Evolutionary conservation across 1,284 basidiomycete genomes (phyloP).

Genomic region (Microbotryum saponariae): DNA sequence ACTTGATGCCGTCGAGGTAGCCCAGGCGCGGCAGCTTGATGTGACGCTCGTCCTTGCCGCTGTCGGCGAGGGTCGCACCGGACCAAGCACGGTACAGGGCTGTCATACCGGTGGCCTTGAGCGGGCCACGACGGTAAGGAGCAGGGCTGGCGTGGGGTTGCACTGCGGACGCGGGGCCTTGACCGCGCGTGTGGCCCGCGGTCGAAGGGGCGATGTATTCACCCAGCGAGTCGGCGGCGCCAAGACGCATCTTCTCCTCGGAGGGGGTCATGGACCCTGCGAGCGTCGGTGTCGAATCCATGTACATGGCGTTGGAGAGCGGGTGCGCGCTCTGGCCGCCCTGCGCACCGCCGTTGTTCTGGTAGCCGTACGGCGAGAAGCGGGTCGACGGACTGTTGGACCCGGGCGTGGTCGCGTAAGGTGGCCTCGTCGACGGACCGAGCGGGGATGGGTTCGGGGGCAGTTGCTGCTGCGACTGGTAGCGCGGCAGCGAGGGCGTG

Average conservation of each 20-base stretch:
- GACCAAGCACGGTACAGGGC: slow-evolving; percentile 24
- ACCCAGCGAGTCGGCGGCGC: slow-evolving; percentile 3
- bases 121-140: slow-evolving; percentile 27
- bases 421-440: slow-evolving; percentile 24
- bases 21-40: slow-evolving; percentile 35
- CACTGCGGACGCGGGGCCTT: not conserved
- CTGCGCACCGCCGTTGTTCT: not conserved
- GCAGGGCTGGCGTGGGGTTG: not conserved
- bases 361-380: slow-evolving; percentile 17
- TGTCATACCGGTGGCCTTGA: slow-evolving; percentile 27
- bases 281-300: slow-evolving; percentile 36
- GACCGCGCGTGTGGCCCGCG: slow-evolving; percentile 4
- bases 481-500: slow-evolving; percentile 31
- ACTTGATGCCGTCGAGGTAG: slow-evolving; percentile 40
- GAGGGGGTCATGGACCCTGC: slow-evolving; percentile 29
- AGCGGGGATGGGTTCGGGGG: slow-evolving; percentile 30
- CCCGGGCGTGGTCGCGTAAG: slow-evolving; percentile 12
- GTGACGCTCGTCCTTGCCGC: slow-evolving; percentile 33
- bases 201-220: slow-evolving; percentile 20
- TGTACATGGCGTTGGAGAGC: slow-evolving; percentile 35
- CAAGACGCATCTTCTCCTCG: slow-evolving; percentile 25
- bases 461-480: slow-evolving; percentile 20
- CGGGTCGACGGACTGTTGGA: slow-evolving; percentile 21
- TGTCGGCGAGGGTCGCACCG: slow-evolving; percentile 31
- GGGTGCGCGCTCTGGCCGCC: slow-evolving; percentile 28